A percentile compares a stretch with the other conserved stretches of the same genome.
phyloP scores from a whole-genome alignment of 495 filamentous ascomycete genomes.

The Pyrenopolyporus hunteri region DNA sequence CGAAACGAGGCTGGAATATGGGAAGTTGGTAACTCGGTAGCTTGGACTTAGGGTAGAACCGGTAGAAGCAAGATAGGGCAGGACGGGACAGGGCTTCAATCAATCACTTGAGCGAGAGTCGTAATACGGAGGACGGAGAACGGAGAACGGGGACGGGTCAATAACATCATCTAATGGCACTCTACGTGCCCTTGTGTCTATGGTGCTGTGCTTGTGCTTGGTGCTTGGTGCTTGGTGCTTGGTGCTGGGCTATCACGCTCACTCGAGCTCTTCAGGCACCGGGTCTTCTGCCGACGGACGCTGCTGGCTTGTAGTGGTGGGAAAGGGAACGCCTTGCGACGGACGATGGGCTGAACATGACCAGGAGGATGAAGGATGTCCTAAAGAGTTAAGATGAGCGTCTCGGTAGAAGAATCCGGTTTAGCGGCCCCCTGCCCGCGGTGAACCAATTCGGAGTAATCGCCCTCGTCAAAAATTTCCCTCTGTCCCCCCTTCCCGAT shows the following conservation, averaged over 20 bases:
- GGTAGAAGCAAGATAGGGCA: no score
- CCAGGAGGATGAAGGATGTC: conserved; percentile 35
- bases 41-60: no score
- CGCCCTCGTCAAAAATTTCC: conserved; percentile 14
- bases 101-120: conserved; percentile 34
- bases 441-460: conserved; percentile 35
- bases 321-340: conserved; percentile 24
- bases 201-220: no score
- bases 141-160: no score
- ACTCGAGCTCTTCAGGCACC: conserved; percentile 30
- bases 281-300: conserved; percentile 12
- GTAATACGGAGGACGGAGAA: no score
- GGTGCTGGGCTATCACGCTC: conserved; percentile 12
- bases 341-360: conserved; percentile 25
- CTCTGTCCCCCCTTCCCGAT: conserved; percentile 8
- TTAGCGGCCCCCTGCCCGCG: conserved; percentile 38
- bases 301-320: not conserved
- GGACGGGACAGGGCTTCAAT: no score
- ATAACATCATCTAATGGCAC: no score
- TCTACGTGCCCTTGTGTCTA: no score
- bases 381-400: conserved; percentile 31
- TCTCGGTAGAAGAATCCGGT: conserved; percentile 38
- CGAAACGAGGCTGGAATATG: not conserved
- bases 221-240: no score
- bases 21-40: no score